Conservation (phyloP, 768 basidiomycete genomes). For the Piloderma croceum region DNA sequence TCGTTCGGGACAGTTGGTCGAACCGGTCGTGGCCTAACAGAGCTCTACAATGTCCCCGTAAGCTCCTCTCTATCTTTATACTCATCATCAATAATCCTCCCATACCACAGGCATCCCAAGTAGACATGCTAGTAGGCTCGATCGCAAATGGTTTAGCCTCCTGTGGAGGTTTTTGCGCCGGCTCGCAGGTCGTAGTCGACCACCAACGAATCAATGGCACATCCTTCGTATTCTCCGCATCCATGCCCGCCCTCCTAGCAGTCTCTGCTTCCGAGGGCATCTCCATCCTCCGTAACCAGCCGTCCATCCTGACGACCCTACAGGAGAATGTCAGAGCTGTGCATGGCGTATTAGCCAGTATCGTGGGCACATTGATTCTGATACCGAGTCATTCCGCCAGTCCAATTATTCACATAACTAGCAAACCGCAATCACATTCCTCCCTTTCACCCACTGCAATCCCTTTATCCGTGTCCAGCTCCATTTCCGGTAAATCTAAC, state of each 20-base stretch:
- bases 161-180: constrained; percentile 93
- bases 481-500: constrained; percentile 7
- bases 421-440: constrained; percentile 34
- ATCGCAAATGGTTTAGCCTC: constrained; percentile 79
- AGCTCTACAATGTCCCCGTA: constrained; percentile 90
- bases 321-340: constrained; percentile 78
- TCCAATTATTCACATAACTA: constrained; percentile 81
- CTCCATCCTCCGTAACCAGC: constrained; percentile 67
- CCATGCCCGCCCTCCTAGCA: constrained; percentile 85
- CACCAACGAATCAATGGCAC: constrained; percentile 98
- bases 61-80: constrained; percentile 19
- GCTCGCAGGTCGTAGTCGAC: constrained; percentile 71
- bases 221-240: constrained; percentile 93
- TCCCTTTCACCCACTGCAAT: constrained; percentile 22
- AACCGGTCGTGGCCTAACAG: constrained; percentile 92
- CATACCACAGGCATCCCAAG: constrained; percentile 62
- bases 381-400: constrained; percentile 84
- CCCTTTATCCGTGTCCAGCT: constrained; percentile 20
- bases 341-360: constrained; percentile 73
- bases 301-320: constrained; percentile 67
- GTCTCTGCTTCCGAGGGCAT: constrained; percentile 86
- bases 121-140: constrained; percentile 94
- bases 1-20: constrained; percentile 92
- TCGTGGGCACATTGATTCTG: constrained; percentile 70
- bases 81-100: background rate